Evolutionary conservation across 495 filamentous ascomycete species (phyloP), one percentile per base, ranked within the genome.

Genomic region (Pyronema omphalodes): DNA sequence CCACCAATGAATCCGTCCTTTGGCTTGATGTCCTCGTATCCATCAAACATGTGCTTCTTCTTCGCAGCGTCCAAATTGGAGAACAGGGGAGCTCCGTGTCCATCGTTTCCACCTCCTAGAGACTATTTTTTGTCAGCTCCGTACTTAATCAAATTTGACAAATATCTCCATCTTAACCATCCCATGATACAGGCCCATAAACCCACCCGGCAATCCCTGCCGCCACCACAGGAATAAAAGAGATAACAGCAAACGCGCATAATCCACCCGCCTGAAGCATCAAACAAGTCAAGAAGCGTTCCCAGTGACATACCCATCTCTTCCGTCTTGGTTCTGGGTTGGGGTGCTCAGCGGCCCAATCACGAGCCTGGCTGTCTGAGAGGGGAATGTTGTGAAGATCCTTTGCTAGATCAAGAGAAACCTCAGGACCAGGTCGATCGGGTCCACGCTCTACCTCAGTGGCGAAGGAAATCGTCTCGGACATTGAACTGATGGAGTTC

Each of bases 91-190:
- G 49, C 51, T 14, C 60, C 60, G 5, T 51, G 60, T 17, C 60
- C 60, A 23, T 63, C 60, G 17, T 62, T 63, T 6, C 60, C 60
- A 9, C 60, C 60, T 0, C 59, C 60, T 14, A 63, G 63, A 33
- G 55, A 56, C 60, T 63, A 37, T 15, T 47, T 15, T 23, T 17
- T 17, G 23, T 15, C 44, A 23, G n/a, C 44, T 47, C 44, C 44
- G 3, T 9, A 12, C 7, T 14, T 14, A 37, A 18, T 33, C 34
- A n/a, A 37, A 9, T 19, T 3, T 45, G 23, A 29, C 1, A 29
- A 29, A 2, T 29, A 1, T 29, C 23, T 5, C 23, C 23, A 5
- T 29, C 23, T 29, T 29, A 29, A 5, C 23, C 23, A 29, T 29
- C 23, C 23, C 23, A 29, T 29, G 23, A 29, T 29, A 29, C 23